Base-by-base conservation (phyloP, 1,284 basidiomycete genomes). In the Naganishia cerealis region DNA sequence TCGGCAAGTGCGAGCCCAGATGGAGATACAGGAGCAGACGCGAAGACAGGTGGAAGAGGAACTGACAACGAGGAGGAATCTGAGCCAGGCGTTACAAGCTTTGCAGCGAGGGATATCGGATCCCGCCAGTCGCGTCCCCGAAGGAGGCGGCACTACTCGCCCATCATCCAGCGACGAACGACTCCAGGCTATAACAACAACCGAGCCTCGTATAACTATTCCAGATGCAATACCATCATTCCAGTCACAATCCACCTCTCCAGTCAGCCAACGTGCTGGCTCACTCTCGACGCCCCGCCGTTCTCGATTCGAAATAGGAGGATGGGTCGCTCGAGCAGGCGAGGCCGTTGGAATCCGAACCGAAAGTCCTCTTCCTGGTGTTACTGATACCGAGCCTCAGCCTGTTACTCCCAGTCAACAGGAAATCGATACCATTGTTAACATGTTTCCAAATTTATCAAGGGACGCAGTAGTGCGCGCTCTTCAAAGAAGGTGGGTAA, bases 401-500 rank as follows among this genome's bases (percentile, higher is more conserved):
- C 53, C 53, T 24, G 24, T 40, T 40, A 54, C 63, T 33, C 63
- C 63, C 1, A 66, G 53, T 56, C 63, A 56, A 43, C 40, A 43
- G 18, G 63, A 66, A 39, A 48, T 68, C 24, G 38, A 43, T 24
- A 87, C 89, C 57, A 75, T 94, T 70, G 86, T 85, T 58, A 84
- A 80, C 65, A 92, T 94, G 89, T 94, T 94, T 77, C 91, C 92
- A 18, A 86, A 90, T 76, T 76, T 91, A 40, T 84, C 85, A 36
- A 82, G 90, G 63, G 88, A 90, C 58, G 84, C 86, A n/a, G 81
- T 93, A n/a, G 84, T 92, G 12, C 85, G 84, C 40, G 87, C 90
- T 9, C 81, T 94, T 53, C 91, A 93, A 76, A 82, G 89, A 77
- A 92, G 89, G 91, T 91, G 75, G 75, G 87, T 80, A 21, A 18